Evolutionary conservation across 2,329 filamentous ascomycete species (phyloP).

Genomic region (Dendryphion nanum): DNA sequence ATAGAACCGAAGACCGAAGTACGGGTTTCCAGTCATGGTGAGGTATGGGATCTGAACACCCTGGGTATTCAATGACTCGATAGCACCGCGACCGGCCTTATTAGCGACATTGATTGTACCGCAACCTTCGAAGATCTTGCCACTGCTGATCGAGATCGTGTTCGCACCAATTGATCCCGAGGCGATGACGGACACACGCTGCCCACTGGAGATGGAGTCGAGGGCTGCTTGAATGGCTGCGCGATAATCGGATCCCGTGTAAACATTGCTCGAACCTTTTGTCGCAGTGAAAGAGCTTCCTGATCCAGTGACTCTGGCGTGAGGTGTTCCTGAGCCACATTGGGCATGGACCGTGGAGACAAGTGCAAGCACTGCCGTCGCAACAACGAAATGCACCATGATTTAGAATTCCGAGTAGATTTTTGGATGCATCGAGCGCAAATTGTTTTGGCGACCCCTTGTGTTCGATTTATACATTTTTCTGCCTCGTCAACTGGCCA

Average conservation of each 20-base stretch:
- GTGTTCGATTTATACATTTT: no score
- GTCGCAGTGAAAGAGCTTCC: constrained; percentile 47
- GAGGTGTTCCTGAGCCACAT: constrained; percentile 49
- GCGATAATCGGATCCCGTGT: constrained; percentile 55
- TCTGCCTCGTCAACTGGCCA: no score
- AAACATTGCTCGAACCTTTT: constrained; percentile 47
- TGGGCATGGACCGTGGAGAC: constrained; percentile 41
- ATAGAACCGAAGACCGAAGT: constrained; percentile 58
- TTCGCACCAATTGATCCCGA: constrained; percentile 56
- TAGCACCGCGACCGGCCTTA: constrained; percentile 50
- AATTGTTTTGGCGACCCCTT: no score
- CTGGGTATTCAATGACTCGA: constrained; percentile 51
- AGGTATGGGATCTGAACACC: constrained; percentile 57
- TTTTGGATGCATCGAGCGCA: no score
- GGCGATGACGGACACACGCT: constrained; percentile 55
- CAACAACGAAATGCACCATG: constrained; percentile 41
- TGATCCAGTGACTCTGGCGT: constrained; percentile 50
- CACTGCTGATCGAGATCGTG: constrained; percentile 52
- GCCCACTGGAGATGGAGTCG: constrained; percentile 51
- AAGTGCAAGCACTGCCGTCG: constrained; percentile 45
- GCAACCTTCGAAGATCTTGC: constrained; percentile 60
- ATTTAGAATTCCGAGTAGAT: no score
- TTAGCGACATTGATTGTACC: constrained; percentile 53
- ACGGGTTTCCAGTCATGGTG: constrained; percentile 57
- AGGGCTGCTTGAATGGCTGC: constrained; percentile 56